Base-by-base conservation (phyloP, 345 rosid genomes). In the Citrus unshiu region DNA sequence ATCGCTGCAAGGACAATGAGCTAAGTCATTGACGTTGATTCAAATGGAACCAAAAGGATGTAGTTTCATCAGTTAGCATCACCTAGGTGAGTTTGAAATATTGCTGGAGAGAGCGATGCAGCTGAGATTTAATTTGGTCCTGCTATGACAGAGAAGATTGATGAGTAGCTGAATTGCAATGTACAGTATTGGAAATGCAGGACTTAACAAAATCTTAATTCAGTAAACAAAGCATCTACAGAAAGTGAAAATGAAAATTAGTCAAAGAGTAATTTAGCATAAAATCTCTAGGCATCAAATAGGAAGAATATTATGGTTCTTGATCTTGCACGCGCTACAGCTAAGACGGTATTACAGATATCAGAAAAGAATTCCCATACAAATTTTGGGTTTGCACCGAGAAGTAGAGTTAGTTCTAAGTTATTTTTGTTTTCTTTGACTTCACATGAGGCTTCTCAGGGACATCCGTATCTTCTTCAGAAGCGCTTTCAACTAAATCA, bases 351-450 rank as follows among this genome's bases (percentile, higher is more conserved):
- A 51, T 68, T 46, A 59, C 9, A 73, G 40, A 37, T 61, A 64
- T 59, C n/a, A 49, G 37, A 16, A 70, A 30, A 40, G 67, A 35
- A 5, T 29, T 70, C 21, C 16, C 79, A 46, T 30, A 67, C 2
- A 39, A 49, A 10, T 32, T 75, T 65, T 30, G 61, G 10, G 67
- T 9, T 30, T 5, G n/a, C 46, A 76, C 49, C 32, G 22, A 57
- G 61, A 69, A 64, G 35, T 56, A 68, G 3, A 19, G n/a, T 19
- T 46, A 14, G 81, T 84, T 54, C 1, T 78, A 92, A 60, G 83
- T 86, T 51, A 90, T 73, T 84, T 92, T 92, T 6, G 93, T 86
- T 79, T 95, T 95, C 93, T 93, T 95, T 0, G 88, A 84, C 66
- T 83, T 89, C 51, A 77, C 87, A 3, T 74, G 78, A 68, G 86